A percentile compares a stretch with the other conserved stretches of the same genome.
These are phyloP conservation scores for Tylopilus subfusipes DNA, from an alignment of 768 basidiomycete genomes.

Conservation along the genomic window DNA sequence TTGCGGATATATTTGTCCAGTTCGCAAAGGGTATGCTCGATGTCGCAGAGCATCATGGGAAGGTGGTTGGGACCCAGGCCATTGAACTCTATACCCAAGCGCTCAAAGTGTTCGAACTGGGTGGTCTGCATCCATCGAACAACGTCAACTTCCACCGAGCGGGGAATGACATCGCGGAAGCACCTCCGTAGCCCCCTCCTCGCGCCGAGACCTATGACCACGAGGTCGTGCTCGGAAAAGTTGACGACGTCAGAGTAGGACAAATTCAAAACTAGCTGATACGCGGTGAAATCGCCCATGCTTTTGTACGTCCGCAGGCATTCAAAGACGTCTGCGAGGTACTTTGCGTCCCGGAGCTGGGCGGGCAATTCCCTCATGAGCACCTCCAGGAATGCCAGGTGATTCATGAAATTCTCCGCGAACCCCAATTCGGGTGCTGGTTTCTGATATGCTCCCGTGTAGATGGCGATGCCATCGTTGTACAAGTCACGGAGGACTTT, in stretches of 20 bases:
- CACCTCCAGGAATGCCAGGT: slow-evolving; percentile 56
- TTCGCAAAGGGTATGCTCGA: slow-evolving; percentile 80
- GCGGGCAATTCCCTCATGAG: slow-evolving; percentile 58
- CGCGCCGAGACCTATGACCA: slow-evolving; percentile 65
- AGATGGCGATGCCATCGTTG: slow-evolving; percentile 44
- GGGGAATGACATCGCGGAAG: slow-evolving; percentile 46
- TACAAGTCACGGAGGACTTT: slow-evolving; percentile 46
- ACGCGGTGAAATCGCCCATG: slow-evolving; percentile 72
- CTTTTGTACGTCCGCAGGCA: slow-evolving; percentile 57
- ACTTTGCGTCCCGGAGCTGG: slow-evolving; percentile 46
- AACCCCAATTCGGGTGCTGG: slow-evolving; percentile 58
- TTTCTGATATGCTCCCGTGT: slow-evolving; percentile 69
- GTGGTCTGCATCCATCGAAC: slow-evolving; percentile 61
- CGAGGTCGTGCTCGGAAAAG: slow-evolving; percentile 67
- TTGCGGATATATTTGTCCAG: slow-evolving; percentile 70
- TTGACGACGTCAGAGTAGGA: slow-evolving; percentile 56
- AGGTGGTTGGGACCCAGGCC: slow-evolving; percentile 47
- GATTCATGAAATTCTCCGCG: slow-evolving; percentile 50
- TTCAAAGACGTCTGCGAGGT: slow-evolving; percentile 63
- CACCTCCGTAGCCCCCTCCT: slow-evolving; percentile 64
- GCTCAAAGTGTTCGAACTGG: slow-evolving; percentile 58
- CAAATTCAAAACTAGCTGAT: slow-evolving; percentile 61
- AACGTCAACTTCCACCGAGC: slow-evolving; percentile 50
- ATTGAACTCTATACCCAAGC: slow-evolving; percentile 51
- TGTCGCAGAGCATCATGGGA: slow-evolving; percentile 62